Percentiles rank a stretch among this genome's conserved stretches.
phyloP scores from a whole-genome alignment of 1,139 yeast genomes.

The Suhomyces bokatorum region DNA sequence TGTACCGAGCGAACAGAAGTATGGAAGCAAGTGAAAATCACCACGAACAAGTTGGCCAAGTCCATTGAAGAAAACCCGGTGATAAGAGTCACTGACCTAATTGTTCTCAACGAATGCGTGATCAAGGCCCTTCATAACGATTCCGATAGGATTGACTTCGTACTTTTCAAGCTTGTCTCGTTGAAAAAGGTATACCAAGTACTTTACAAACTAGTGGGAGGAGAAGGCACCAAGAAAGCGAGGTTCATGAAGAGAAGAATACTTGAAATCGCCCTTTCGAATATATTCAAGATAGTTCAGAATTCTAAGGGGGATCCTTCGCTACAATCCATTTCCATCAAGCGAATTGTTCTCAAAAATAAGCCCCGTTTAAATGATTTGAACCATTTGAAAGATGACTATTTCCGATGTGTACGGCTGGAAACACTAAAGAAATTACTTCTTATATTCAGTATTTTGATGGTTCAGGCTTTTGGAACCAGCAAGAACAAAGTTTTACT shows the following conservation, averaged over 20 bases:
- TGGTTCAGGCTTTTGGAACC: slow-evolving; percentile 1
- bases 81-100: not conserved
- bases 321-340: not conserved
- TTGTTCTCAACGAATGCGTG: slow-evolving; percentile 1
- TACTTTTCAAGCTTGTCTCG: slow-evolving; percentile 1
- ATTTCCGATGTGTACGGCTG: not conserved
- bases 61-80: not conserved
- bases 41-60: not conserved
- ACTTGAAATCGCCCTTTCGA: slow-evolving; percentile 1
- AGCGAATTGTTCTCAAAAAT: not conserved
- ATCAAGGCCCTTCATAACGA: not conserved
- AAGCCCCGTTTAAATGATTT: not conserved
- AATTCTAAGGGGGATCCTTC: not conserved
- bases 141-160: not conserved
- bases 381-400: not conserved
- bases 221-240: too few species aligned
- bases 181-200: slow-evolving; percentile 2
- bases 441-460: slow-evolving; percentile 1
- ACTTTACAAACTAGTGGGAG: not conserved
- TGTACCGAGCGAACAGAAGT: not conserved
- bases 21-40: not conserved
- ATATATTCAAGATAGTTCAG: slow-evolving; percentile 1
- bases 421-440: not conserved
- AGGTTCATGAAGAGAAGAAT: not conserved
- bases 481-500: slow-evolving; percentile 4